Base-by-base conservation (phyloP, 192 early-diverging fungal species). In the Geranomyces michiganensis region DNA sequence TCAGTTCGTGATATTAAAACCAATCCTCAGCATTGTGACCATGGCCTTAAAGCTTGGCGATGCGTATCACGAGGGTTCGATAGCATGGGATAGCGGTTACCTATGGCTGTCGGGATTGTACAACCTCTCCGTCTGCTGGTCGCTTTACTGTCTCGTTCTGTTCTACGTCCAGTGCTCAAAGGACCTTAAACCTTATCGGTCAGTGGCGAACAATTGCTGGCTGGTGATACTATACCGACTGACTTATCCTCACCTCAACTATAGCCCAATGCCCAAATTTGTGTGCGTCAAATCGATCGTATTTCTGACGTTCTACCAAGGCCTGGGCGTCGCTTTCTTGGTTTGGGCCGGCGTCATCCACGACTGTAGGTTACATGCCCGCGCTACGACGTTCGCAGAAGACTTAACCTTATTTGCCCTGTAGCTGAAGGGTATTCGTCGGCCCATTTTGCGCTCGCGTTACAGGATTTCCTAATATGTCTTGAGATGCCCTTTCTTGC, bases 301-400 rank as follows among this genome's bases (percentile, higher is more conserved):
- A 55, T 96, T 96, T 73, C 92, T 98, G 71, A 93, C 94, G 0
- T 98, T 92, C 76, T 98, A 94, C 93, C 94, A 96, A 79, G 93
- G 41, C 70, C 62, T 98, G 45, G 82, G 87, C 9, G 85, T 98
- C 46, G 89, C 96, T 19, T 82, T 98, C 21, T 67, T 98, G 44
- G 90, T 93, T 0, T 84, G 87, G 19, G 74, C 86, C 0, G 92
- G 93, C 7, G 63, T 91, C 27, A 92, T 98, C 66, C 82, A 80
- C 55, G 87, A 89, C 68, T 87, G 90, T 81, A 83, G 84, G 73
- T 32, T 17, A 32, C 26, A 24, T 32, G 17, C 6, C 31, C 31
- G 5, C 36, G 22, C 8, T 17, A n/a, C 17, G 22, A 33, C n/a
- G 31, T n/a, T 27, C 7, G 3, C 62, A 5, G 10, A 7, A 29